Conservation (phyloP, 805 yeast species). For the Myxozyma kluyveri region DNA sequence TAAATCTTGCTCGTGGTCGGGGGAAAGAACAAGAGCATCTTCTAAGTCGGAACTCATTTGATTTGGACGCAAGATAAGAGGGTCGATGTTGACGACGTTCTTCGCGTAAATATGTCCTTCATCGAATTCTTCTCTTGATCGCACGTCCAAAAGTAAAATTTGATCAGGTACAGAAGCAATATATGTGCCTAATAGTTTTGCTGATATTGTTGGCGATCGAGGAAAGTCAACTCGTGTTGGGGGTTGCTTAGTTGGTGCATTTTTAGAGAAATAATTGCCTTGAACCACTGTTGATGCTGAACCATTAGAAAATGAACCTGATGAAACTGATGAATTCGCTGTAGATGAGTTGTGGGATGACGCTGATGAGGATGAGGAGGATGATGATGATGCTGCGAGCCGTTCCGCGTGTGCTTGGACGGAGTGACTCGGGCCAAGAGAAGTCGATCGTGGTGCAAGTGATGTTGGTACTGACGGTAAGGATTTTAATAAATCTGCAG, state of each 20-base stretch:
- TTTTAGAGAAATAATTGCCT: background rate
- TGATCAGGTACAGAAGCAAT: slow-evolving; percentile 31
- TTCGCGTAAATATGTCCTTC: slow-evolving; percentile 59
- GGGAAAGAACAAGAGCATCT: slow-evolving; percentile 54
- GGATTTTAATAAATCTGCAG: background rate
- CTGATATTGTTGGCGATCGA: slow-evolving; percentile 32
- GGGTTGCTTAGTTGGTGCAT: background rate
- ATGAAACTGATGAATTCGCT: background rate
- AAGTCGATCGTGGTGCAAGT: background rate
- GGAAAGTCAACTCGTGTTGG: slow-evolving; percentile 31
- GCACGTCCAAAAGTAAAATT: slow-evolving; percentile 67
- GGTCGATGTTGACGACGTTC: slow-evolving; percentile 72
- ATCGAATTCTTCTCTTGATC: slow-evolving; percentile 60
- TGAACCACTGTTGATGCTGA: background rate
- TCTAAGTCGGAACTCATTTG: slow-evolving; percentile 68
- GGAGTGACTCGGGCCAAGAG: background rate
- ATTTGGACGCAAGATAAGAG: slow-evolving; percentile 50
- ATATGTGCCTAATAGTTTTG: slow-evolving; percentile 33
- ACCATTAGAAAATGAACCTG: background rate
- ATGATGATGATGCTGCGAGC: slow-evolving; percentile 3
- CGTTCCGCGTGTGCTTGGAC: background rate
- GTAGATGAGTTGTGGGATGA: background rate
- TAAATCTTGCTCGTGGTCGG: slow-evolving; percentile 52
- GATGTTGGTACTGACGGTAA: slow-evolving; percentile 8
- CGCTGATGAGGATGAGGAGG: background rate